Evolutionary conservation across 768 basidiomycete genomes (phyloP).

Genomic region (Lactarius hatsudake): DNA sequence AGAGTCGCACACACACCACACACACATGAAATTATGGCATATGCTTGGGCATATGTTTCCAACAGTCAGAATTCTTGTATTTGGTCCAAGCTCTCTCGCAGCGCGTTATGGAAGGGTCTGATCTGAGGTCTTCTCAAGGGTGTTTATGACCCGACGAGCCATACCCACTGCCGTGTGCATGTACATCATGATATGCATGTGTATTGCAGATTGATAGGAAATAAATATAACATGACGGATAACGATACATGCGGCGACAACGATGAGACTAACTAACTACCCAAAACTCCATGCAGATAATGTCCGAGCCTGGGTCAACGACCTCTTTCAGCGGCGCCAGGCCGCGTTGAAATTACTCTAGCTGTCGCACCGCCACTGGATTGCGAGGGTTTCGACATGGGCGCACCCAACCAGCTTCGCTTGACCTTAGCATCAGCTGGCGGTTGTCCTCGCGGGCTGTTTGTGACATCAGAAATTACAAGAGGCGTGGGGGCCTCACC

Average conservation of each 20-base stretch:
- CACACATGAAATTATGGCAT: background rate
- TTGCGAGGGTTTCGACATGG: constrained; percentile 16
- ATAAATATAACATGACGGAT: constrained; percentile 24
- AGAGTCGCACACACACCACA: constrained; percentile 2
- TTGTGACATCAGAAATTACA: constrained; percentile 59
- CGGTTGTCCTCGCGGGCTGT: constrained; percentile 44
- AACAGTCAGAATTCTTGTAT: constrained; percentile 90
- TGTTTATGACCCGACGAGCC: constrained; percentile 83
- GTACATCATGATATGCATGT: constrained; percentile 7
- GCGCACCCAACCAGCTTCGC: constrained; percentile 19
- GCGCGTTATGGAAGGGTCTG: constrained; percentile 84
- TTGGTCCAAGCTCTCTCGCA: constrained; percentile 84
- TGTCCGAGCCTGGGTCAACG: constrained; percentile 6
- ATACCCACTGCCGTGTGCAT: constrained; percentile 75
- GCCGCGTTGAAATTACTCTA: constrained; percentile 16
- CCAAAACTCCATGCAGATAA: background rate
- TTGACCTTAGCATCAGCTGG: constrained; percentile 19
- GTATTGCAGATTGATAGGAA: constrained; percentile 7
- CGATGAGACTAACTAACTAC: background rate
- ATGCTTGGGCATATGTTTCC: background rate
- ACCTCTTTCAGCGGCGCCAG: constrained; percentile 16
- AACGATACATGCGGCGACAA: constrained; percentile 17
- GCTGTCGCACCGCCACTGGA: constrained; percentile 6
- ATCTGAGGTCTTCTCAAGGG: constrained; percentile 94
- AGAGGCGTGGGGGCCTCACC: constrained; percentile 40